Conservation (phyloP, 441 rosid genomes). For the Bruguiera hainesii region DNA sequence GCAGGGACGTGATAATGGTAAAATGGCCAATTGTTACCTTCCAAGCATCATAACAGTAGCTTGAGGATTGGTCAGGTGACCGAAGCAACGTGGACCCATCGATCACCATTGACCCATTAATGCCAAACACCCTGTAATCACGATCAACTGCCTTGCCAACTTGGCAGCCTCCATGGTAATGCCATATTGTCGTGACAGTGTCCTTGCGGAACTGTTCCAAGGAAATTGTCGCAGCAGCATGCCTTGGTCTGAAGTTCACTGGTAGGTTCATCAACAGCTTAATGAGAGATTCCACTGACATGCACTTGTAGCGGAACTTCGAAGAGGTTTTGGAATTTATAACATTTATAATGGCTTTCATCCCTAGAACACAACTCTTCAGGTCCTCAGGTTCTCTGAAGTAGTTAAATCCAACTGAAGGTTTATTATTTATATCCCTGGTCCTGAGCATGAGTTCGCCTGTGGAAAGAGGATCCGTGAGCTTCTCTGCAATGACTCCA, state of each 20-base stretch:
- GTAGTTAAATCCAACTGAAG: constrained; percentile 72
- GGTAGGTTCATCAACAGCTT: constrained; percentile 57
- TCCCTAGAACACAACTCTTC: constrained; percentile 57
- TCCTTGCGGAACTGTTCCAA: constrained; percentile 72
- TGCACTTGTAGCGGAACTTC: constrained; percentile 32
- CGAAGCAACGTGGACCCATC: constrained; percentile 76
- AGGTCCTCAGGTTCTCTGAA: constrained; percentile 67
- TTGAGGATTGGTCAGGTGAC: constrained; percentile 93
- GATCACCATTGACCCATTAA: constrained; percentile 64
- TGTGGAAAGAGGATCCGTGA: constrained; percentile 60
- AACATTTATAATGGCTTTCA: constrained; percentile 51
- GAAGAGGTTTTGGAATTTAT: constrained; percentile 55
- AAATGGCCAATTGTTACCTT: constrained; percentile 39
- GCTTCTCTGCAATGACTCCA: constrained; percentile 71
- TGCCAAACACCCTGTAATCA: constrained; percentile 66
- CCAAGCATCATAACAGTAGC: constrained; percentile 99
- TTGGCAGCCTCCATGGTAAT: constrained; percentile 91
- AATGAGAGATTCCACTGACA: constrained; percentile 44
- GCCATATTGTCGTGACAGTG: constrained; percentile 94
- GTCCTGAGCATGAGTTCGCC: constrained; percentile 65
- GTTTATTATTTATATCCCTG: constrained; percentile 57
- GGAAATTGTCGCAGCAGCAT: constrained; percentile 43
- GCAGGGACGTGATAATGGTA: background rate
- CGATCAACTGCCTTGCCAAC: constrained; percentile 72
- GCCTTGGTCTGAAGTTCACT: constrained; percentile 63